phyloP scores from a whole-genome alignment of 2,329 filamentous ascomycete genomes.

The Penicillium sp. region DNA sequence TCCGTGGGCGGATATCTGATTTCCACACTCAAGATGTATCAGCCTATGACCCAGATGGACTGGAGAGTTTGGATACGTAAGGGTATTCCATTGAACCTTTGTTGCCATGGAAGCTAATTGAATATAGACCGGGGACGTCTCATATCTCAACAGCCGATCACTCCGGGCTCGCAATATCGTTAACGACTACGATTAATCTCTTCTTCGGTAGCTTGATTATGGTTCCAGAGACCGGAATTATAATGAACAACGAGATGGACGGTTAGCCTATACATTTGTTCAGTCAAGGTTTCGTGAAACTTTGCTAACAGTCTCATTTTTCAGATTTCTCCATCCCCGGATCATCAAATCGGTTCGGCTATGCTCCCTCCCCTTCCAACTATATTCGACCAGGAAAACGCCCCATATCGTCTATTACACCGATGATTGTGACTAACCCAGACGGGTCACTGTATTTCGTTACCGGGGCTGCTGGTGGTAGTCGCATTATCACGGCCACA shows the following conservation, averaged over 20 bases:
- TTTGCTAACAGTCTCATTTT: neutral
- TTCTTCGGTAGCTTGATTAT: slow-evolving; percentile 77
- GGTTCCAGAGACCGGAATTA: slow-evolving; percentile 76
- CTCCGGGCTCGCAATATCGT: slow-evolving; percentile 69
- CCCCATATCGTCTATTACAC: slow-evolving; percentile 76
- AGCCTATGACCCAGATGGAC: slow-evolving; percentile 66
- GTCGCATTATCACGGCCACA: slow-evolving; percentile 75
- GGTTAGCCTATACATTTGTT: slow-evolving; percentile 38
- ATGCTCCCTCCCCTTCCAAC: slow-evolving; percentile 73
- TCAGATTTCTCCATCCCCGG: slow-evolving; percentile 83
- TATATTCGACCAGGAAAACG: slow-evolving; percentile 78
- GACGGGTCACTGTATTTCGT: slow-evolving; percentile 64
- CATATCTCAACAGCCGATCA: slow-evolving; percentile 63
- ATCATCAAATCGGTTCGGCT: slow-evolving; percentile 75
- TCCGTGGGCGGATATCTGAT: slow-evolving; percentile 68
- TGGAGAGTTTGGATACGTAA: slow-evolving; percentile 62
- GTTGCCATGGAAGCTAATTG: neutral
- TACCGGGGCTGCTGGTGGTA: slow-evolving; percentile 75
- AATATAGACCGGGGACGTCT: slow-evolving; percentile 47
- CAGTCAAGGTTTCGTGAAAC: neutral
- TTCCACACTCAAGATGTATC: slow-evolving; percentile 65
- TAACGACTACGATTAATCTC: slow-evolving; percentile 85
- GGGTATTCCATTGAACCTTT: slow-evolving; percentile 13
- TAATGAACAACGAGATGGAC: slow-evolving; percentile 64
- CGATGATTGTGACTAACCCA: slow-evolving; percentile 67